Evolutionary conservation across 352 stramenopile genomes (phyloP).

Genomic region (Thalassiosira mediterranea): DNA sequence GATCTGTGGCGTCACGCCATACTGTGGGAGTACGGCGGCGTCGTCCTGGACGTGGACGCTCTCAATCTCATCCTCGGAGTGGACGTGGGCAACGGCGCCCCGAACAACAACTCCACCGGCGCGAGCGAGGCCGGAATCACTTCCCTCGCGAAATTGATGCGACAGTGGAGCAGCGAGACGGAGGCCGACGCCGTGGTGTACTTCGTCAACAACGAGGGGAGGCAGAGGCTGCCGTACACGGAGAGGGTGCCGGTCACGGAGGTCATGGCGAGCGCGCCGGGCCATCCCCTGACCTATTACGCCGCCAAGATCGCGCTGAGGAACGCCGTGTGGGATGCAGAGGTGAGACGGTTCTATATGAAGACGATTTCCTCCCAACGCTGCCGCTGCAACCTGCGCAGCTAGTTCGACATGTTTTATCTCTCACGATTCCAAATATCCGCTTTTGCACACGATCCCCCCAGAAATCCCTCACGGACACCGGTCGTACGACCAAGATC

Average conservation of each 20-base stretch:
- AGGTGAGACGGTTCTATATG: slow-evolving; percentile 4
- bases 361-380: no score
- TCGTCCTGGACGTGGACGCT: slow-evolving; percentile 64
- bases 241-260: slow-evolving; percentile 11
- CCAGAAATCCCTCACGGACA: neutral
- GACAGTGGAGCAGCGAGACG: slow-evolving; percentile 8
- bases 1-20: slow-evolving; percentile 71
- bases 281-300: slow-evolving; percentile 20
- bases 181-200: slow-evolving; percentile 13
- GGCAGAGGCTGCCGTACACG: neutral
- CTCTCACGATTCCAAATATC: no score
- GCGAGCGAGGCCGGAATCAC: neutral
- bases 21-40: slow-evolving; percentile 68
- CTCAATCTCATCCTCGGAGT: slow-evolving; percentile 17
- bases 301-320: slow-evolving; percentile 9
- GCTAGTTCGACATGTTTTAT: no score
- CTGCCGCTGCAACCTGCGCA: no score
- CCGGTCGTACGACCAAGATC: slow-evolving; percentile 13
- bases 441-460: no score
- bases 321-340: slow-evolving; percentile 1
- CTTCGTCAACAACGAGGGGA: slow-evolving; percentile 8
- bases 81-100: neutral
- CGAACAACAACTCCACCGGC: neutral
- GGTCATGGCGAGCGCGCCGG: slow-evolving; percentile 5
- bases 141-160: slow-evolving; percentile 4